A percentile compares a stretch with the other conserved stretches of the same genome.
Conservation (phyloP, 805 yeast species). For the Candida sanyiensis region DNA sequence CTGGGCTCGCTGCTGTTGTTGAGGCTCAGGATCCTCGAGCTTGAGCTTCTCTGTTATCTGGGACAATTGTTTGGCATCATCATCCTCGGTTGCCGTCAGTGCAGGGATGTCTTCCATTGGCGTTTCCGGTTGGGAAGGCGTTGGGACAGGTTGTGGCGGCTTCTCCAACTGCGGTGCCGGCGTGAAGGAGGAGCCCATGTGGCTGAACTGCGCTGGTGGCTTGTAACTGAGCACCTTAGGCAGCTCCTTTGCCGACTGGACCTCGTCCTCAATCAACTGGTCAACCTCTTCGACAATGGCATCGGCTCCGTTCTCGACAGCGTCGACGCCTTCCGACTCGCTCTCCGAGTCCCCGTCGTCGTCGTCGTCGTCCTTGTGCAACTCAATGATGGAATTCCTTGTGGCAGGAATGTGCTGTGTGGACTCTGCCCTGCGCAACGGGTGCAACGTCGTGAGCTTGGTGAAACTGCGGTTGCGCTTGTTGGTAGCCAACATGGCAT, state of each 20-base stretch:
- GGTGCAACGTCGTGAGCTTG: constrained; percentile 19
- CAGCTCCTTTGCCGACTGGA: background rate
- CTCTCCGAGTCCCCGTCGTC: constrained; percentile 17
- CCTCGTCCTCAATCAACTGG: constrained; percentile 19
- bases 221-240: constrained; percentile 16
- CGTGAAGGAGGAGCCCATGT: constrained; percentile 14
- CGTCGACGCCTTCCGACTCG: constrained; percentile 7
- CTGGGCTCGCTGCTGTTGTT: background rate
- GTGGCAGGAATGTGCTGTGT: constrained; percentile 16
- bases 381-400: constrained; percentile 13
- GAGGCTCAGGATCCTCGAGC: background rate
- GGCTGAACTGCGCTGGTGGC: constrained; percentile 24
- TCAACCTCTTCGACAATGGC: constrained; percentile 23
- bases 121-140: background rate
- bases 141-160: constrained; percentile 6
- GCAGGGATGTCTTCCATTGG: too few species aligned
- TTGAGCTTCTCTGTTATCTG: constrained; percentile 9
- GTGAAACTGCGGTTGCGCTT: constrained; percentile 21
- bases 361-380: constrained; percentile 11
- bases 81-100: background rate
- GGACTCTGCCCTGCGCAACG: constrained; percentile 20
- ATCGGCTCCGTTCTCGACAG: constrained; percentile 11
- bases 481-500: constrained; percentile 11
- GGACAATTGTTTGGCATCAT: background rate
- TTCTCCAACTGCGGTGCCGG: background rate